phyloP scores from a whole-genome alignment of 2,329 filamentous ascomycete genomes.

The Byssothecium circinans region DNA sequence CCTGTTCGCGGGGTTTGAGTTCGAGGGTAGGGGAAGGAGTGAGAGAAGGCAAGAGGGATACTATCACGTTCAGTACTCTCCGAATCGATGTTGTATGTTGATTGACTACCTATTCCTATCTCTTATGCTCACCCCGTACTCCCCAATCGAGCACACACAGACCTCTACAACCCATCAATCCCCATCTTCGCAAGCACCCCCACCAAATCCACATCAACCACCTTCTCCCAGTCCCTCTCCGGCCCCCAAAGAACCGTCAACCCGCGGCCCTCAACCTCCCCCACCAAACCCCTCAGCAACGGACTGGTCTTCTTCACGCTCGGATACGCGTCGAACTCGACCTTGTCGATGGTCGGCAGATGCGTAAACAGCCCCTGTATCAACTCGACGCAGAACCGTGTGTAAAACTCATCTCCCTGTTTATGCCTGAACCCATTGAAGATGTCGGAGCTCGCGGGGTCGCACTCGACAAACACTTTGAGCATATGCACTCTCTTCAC shows the following conservation, averaged over 20 bases:
- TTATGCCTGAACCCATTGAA: slow-evolving; percentile 65
- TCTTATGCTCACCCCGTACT: too few relatives aligned
- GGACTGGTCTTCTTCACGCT: slow-evolving; percentile 66
- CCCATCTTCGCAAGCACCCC: slow-evolving; percentile 31
- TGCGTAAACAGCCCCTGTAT: slow-evolving; percentile 59
- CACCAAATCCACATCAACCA: slow-evolving; percentile 33
- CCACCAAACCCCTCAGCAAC: slow-evolving; percentile 64
- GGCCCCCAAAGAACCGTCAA: slow-evolving; percentile 68
- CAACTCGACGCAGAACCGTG: slow-evolving; percentile 63
- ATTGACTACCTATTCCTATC: too few relatives aligned
- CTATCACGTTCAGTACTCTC: too few relatives aligned
- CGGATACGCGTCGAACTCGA: slow-evolving; percentile 71
- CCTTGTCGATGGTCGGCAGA: slow-evolving; percentile 57
- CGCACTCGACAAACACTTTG: slow-evolving; percentile 70
- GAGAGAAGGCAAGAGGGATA: too few relatives aligned
- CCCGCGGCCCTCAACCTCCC: slow-evolving; percentile 52
- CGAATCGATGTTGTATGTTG: too few relatives aligned
- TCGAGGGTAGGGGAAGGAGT: too few relatives aligned
- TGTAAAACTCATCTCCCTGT: slow-evolving; percentile 68
- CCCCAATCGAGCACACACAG: too few relatives aligned
- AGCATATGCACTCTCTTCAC: slow-evolving; percentile 62
- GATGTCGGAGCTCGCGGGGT: slow-evolving; percentile 65
- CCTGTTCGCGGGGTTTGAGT: too few relatives aligned
- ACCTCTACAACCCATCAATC: slow-evolving; percentile 12
- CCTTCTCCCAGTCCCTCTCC: slow-evolving; percentile 62